Evolutionary conservation across 805 yeast species (phyloP).

Genomic region (Candida germanica): DNA sequence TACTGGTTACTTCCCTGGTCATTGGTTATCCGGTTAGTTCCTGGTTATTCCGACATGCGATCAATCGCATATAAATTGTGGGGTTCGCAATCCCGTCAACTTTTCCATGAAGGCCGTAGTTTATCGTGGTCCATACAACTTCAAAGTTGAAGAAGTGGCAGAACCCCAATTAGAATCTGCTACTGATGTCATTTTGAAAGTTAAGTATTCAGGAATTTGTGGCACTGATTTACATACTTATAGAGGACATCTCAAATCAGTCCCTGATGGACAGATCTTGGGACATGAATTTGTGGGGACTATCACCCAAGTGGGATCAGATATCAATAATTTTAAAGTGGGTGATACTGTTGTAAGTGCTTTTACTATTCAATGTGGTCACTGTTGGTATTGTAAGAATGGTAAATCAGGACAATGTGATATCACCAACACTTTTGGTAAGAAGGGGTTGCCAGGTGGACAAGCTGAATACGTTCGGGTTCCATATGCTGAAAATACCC

Average conservation of each 20-base stretch:
- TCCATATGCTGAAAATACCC: conserved; percentile 54
- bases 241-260: conserved; percentile 43
- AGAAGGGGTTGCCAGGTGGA: conserved; percentile 54
- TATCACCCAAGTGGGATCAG: conserved; percentile 38
- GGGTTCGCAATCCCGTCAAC: background rate
- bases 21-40: too few species aligned
- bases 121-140: conserved; percentile 41
- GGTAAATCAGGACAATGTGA: conserved; percentile 57
- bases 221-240: conserved; percentile 56
- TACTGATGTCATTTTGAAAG: conserved; percentile 47
- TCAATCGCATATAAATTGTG: too few species aligned
- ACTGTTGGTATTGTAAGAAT: conserved; percentile 55
- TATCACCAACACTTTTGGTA: conserved; percentile 55
- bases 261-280: conserved; percentile 34
- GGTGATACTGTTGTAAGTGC: conserved; percentile 49
- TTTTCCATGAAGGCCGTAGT: conserved; percentile 48
- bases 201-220: conserved; percentile 48
- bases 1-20: too few species aligned
- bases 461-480: conserved; percentile 61
- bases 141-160: conserved; percentile 37
- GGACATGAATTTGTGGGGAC: conserved; percentile 54
- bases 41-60: too few species aligned
- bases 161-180: conserved; percentile 36
- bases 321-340: conserved; percentile 27
- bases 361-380: conserved; percentile 58